These are phyloP conservation scores for Pseudofabraea citricarpa DNA, from an alignment of 2,329 filamentous ascomycete genomes.

Conservation along the genomic window DNA sequence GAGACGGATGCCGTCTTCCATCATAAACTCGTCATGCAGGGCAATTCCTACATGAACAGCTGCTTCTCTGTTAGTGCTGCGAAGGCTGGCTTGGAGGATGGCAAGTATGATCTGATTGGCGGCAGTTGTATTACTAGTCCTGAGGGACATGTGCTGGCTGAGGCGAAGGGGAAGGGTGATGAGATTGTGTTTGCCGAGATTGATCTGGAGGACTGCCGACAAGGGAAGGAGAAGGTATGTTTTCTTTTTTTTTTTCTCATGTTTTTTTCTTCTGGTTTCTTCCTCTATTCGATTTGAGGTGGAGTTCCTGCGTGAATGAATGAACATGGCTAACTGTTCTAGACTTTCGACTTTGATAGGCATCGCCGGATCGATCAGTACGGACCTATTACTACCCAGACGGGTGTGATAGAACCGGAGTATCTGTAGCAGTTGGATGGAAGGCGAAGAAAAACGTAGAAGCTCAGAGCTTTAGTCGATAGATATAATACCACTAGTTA, in stretches of 20 bases:
- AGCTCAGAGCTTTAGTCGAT: too few relatives aligned
- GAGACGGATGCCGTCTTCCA: conserved; percentile 45
- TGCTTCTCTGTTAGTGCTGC: conserved; percentile 45
- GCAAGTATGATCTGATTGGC: conserved; percentile 42
- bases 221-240: conserved; percentile 39
- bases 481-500: too few relatives aligned
- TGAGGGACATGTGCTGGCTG: conserved; percentile 44
- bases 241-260: too few relatives aligned
- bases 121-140: conserved; percentile 43
- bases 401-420: conserved; percentile 33
- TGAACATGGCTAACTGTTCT: conserved; percentile 24
- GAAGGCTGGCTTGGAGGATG: conserved; percentile 46
- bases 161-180: conserved; percentile 41
- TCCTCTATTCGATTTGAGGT: too few relatives aligned
- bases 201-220: conserved; percentile 41
- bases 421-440: too few relatives aligned
- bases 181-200: conserved; percentile 47
- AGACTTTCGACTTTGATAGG: conserved; percentile 38
- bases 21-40: conserved; percentile 45
- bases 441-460: too few relatives aligned
- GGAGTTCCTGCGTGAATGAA: too few relatives aligned
- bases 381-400: conserved; percentile 33
- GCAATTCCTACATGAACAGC: conserved; percentile 47
- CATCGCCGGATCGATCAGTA: conserved; percentile 41
- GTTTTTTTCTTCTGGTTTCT: too few relatives aligned